Percentiles rank a stretch among this genome's conserved stretches.
Evolutionary conservation across 495 filamentous ascomycete species (phyloP).

Genomic region (Penicillium daleae): DNA sequence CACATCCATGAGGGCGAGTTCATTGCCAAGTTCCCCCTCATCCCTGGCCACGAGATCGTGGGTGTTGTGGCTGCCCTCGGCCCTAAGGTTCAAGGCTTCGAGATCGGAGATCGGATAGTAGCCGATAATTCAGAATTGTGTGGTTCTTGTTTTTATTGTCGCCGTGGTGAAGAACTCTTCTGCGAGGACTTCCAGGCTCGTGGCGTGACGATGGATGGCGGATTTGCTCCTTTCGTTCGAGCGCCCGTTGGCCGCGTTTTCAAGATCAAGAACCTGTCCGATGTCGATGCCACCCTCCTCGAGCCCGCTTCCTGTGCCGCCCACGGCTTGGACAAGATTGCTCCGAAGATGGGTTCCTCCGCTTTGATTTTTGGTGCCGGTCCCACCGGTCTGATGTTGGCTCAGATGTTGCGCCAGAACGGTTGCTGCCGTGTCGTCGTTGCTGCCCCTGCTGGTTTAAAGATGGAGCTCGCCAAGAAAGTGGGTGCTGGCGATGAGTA

Average conservation of each 20-base stretch:
- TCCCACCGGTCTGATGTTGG: constrained; percentile 65
- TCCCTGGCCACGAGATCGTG: constrained; percentile 57
- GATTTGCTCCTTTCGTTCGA: constrained; percentile 70
- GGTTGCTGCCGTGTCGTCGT: constrained; percentile 69
- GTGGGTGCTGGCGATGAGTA: constrained; percentile 70
- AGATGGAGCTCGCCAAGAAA: constrained; percentile 70
- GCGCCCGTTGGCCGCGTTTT: constrained; percentile 65
- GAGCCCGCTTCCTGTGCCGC: constrained; percentile 74
- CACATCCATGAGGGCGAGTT: constrained; percentile 71
- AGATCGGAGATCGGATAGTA: constrained; percentile 67
- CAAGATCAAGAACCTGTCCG: constrained; percentile 69
- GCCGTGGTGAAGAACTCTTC: constrained; percentile 66
- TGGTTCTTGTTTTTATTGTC: constrained; percentile 74
- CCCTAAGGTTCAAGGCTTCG: constrained; percentile 62
- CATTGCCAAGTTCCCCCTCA: constrained; percentile 61
- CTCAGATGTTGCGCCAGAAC: constrained; percentile 65
- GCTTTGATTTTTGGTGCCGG: constrained; percentile 71
- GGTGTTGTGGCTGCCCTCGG: constrained; percentile 60
- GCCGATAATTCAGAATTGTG: constrained; percentile 64
- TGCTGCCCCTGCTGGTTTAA: constrained; percentile 66
- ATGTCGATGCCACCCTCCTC: constrained; percentile 72
- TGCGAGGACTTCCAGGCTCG: constrained; percentile 73
- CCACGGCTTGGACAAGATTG: constrained; percentile 74
- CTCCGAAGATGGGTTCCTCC: constrained; percentile 67
- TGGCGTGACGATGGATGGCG: constrained; percentile 67